Percentiles rank a stretch among this genome's conserved stretches.
Evolutionary conservation across 768 basidiomycete species (phyloP).

Genomic region (Xerocomellus amylosporus): DNA sequence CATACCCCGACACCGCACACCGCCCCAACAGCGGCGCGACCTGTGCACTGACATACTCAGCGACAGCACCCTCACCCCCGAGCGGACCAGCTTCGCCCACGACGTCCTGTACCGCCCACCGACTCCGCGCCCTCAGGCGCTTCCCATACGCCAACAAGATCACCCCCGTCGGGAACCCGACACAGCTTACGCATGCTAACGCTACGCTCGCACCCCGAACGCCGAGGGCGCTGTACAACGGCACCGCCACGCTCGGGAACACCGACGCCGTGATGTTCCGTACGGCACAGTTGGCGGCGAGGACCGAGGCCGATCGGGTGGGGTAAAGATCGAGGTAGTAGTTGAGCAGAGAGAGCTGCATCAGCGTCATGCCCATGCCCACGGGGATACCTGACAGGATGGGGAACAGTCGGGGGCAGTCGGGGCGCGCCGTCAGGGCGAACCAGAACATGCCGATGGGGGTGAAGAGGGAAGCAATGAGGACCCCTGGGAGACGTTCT

Average conservation of each 20-base stretch:
- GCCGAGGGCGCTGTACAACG: conserved; percentile 21
- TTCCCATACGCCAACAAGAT: conserved; percentile 23
- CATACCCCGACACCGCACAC: conserved; percentile 9
- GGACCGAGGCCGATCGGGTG: conserved; percentile 28
- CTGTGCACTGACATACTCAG: background rate
- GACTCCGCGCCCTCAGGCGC: conserved; percentile 19
- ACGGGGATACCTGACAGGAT: conserved; percentile 26
- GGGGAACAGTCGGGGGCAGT: conserved; percentile 9
- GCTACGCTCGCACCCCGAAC: conserved; percentile 15
- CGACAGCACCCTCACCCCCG: background rate
- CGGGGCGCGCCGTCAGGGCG: conserved; percentile 18
- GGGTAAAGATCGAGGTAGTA: conserved; percentile 33
- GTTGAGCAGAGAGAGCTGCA: conserved; percentile 28
- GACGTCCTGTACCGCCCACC: conserved; percentile 26
- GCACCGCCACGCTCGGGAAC: conserved; percentile 26
- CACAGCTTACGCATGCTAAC: conserved; percentile 24
- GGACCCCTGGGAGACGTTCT: conserved; percentile 27
- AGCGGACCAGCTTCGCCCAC: background rate
- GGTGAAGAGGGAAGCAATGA: conserved; percentile 26
- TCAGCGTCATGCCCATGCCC: conserved; percentile 29
- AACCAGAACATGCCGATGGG: conserved; percentile 31
- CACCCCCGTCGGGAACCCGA: conserved; percentile 22
- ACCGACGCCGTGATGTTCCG: conserved; percentile 21
- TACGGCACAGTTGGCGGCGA: conserved; percentile 28
- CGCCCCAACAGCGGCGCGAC: conserved; percentile 18